Percentiles rank a stretch among this genome's conserved stretches.
Evolutionary conservation across 345 rosid genomes (phyloP).

Genomic region (Lepidium sativum): DNA sequence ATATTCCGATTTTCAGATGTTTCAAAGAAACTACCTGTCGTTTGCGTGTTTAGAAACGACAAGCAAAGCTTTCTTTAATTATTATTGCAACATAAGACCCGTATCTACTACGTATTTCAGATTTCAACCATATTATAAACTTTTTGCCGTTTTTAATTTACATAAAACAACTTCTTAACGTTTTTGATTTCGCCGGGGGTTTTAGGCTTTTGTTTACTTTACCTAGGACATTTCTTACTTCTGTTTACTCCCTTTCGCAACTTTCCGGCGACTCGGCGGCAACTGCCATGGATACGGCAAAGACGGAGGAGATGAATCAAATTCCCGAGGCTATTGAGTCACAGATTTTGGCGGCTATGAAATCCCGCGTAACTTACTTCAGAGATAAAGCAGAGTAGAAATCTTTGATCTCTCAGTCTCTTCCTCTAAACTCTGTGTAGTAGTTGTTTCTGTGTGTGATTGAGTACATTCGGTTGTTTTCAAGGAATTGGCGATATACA

Average conservation of each 20-base stretch:
- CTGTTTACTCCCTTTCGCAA: not conserved
- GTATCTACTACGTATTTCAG: not conserved
- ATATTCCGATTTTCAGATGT: not conserved
- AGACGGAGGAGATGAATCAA: not conserved
- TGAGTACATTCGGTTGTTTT: not conserved
- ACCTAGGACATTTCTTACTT: not conserved
- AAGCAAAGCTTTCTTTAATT: slow-evolving; percentile 2
- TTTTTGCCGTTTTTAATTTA: not conserved
- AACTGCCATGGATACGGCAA: slow-evolving; percentile 12
- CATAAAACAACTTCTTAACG: not conserved
- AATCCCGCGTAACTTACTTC: slow-evolving; percentile 58
- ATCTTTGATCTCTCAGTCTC: not conserved
- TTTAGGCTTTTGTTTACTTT: not conserved
- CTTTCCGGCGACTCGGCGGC: slow-evolving; percentile 35
- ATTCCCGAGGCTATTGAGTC: slow-evolving; percentile 31
- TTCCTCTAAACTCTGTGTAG: not conserved
- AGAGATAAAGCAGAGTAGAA: slow-evolving; percentile 58
- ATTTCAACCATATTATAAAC: not conserved
- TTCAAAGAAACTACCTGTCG: slow-evolving; percentile 5
- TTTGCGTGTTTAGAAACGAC: slow-evolving; percentile 26
- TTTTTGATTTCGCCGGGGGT: not conserved
- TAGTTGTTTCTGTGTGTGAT: not conserved
- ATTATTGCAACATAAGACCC: not conserved
- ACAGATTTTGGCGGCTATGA: slow-evolving; percentile 58
- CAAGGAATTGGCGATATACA: not conserved